These are phyloP conservation scores for Scheffersomyces segobiensis DNA, from an alignment of 1,139 yeast species.

Conservation along the genomic window DNA sequence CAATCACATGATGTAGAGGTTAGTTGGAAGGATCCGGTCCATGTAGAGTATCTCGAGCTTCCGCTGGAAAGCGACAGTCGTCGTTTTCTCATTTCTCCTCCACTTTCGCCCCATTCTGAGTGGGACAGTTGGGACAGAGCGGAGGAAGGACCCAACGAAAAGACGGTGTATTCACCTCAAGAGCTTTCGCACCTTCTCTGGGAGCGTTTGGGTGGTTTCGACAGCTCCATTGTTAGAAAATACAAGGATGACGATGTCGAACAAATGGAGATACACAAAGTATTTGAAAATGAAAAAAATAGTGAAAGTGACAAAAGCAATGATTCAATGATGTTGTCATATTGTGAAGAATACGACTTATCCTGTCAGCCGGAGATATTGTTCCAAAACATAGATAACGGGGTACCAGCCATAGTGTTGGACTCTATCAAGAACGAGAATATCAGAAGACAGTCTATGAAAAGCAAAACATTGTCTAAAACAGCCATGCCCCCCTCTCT, in stretches of 20 bases:
- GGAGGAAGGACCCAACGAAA: constrained; percentile 45
- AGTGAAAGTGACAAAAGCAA: neutral
- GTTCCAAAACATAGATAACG: constrained; percentile 37
- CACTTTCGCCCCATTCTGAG: constrained; percentile 48
- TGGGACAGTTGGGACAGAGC: constrained; percentile 48
- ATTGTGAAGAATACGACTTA: constrained; percentile 13
- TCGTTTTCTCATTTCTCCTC: constrained; percentile 48
- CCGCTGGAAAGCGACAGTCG: constrained; percentile 43
- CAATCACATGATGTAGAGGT: constrained; percentile 4
- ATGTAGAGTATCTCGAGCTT: constrained; percentile 37
- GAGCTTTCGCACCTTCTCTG: constrained; percentile 46
- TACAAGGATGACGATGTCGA: constrained; percentile 20
- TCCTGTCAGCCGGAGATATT: constrained; percentile 34
- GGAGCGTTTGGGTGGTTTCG: constrained; percentile 46
- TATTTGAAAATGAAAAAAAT: neutral
- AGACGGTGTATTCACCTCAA: constrained; percentile 38
- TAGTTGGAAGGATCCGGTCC: constrained; percentile 1
- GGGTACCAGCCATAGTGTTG: constrained; percentile 41
- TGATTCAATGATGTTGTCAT: neutral
- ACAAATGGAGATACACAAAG: constrained; percentile 6
- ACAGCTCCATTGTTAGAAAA: constrained; percentile 36
- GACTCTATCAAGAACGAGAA: constrained; percentile 23
- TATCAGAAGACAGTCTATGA: constrained; percentile 1
- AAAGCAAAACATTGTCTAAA: constrained; percentile 14
- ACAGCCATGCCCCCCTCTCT: constrained; percentile 22